phyloP scores from a whole-genome alignment of 805 yeast species.

The Cyberlindnera petersonii region DNA sequence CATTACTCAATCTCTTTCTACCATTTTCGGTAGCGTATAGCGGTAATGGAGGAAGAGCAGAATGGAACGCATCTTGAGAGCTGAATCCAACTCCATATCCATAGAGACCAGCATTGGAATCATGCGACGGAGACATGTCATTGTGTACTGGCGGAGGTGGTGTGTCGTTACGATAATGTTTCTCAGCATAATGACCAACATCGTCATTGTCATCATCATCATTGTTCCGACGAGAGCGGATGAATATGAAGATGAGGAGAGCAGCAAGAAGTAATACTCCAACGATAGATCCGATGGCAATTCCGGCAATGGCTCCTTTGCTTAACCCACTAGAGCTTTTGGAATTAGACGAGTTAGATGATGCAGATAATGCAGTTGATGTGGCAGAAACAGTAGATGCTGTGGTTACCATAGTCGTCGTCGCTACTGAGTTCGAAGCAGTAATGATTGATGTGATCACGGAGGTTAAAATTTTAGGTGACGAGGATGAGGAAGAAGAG shows the following conservation, averaged over 20 bases:
- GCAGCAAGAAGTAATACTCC: slow-evolving; percentile 41
- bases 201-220: slow-evolving; percentile 22
- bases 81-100: slow-evolving; percentile 10
- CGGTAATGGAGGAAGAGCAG: slow-evolving; percentile 18
- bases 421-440: slow-evolving; percentile 16
- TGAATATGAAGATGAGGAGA: slow-evolving; percentile 16
- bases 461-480: not conserved
- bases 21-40: slow-evolving; percentile 30
- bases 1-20: slow-evolving; percentile 48
- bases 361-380: slow-evolving; percentile 7
- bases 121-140: slow-evolving; percentile 12
- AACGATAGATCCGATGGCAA: slow-evolving; percentile 50
- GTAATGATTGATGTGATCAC: slow-evolving; percentile 20
- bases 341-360: slow-evolving; percentile 20
- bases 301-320: slow-evolving; percentile 57
- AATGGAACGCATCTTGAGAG: slow-evolving; percentile 12
- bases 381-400: slow-evolving; percentile 10
- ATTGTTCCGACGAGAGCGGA: slow-evolving; percentile 14
- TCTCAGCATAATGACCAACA: slow-evolving; percentile 8
- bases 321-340: slow-evolving; percentile 10
- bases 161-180: slow-evolving; percentile 7
- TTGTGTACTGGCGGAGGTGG: slow-evolving; percentile 16
- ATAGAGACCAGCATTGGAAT: not conserved
- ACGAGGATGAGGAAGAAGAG: slow-evolving; percentile 1
- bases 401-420: slow-evolving; percentile 15